These are phyloP conservation scores for Scenedesmus sp. DNA, from an alignment of 163 green algal species.

Conservation along the genomic window DNA sequence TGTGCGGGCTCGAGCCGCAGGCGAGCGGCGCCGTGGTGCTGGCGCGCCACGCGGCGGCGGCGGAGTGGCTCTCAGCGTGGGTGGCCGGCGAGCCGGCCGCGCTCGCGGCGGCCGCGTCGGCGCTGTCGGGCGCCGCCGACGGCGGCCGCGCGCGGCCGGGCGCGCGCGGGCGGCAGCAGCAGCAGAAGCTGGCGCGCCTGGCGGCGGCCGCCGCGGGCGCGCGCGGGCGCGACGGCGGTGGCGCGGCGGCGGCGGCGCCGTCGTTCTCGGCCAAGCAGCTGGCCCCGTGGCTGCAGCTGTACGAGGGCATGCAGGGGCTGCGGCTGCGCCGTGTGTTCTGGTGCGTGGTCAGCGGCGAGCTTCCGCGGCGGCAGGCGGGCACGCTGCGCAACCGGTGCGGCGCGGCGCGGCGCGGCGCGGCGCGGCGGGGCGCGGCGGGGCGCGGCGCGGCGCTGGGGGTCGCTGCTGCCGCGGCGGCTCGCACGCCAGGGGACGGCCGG, in stretches of 20 bases:
- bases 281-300: conserved; percentile 11
- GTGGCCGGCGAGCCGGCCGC: conserved; percentile 17
- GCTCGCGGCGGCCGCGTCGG: conserved; percentile 21
- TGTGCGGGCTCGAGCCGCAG: neutral
- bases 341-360: conserved; percentile 4
- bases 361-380: conserved; percentile 15
- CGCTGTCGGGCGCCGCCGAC: neutral
- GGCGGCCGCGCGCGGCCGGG: neutral
- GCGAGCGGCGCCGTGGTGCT: conserved; percentile 14
- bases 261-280: neutral
- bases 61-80: conserved; percentile 29
- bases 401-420: no score
- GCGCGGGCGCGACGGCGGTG: no score
- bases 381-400: conserved; percentile 31
- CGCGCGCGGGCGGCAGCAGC: no score
- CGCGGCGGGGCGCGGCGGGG: no score
- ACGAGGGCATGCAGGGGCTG: conserved; percentile 1
- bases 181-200: no score
- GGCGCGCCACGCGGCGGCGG: conserved; percentile 2
- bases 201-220: no score
- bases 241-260: no score
- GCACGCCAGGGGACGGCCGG: no score
- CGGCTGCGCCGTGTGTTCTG: conserved; percentile 33
- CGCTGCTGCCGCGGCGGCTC: neutral
- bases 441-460: no score